Conservation (phyloP, 176 grass and related monocot species). For the Oryza brachyantha region DNA sequence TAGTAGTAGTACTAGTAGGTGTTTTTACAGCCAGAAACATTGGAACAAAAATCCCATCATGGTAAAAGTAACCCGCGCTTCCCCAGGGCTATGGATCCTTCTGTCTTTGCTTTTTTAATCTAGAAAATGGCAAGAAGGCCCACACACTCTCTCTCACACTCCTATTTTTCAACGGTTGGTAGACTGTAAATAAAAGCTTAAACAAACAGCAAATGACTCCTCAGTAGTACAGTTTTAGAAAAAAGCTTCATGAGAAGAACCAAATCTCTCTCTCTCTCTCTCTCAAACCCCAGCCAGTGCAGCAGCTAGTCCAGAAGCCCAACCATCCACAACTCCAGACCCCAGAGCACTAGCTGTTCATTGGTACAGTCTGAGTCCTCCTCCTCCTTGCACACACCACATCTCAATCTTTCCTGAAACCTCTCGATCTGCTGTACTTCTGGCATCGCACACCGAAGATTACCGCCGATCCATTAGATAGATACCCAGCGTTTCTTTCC, state of each 20-base stretch:
- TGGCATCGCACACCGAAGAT: constrained; percentile 13
- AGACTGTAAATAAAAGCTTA: constrained; percentile 36
- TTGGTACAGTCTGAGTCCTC: neutral
- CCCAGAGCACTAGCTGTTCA: constrained; percentile 29
- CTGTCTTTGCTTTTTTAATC: constrained; percentile 1
- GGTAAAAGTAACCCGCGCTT: constrained; percentile 32
- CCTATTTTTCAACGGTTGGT: constrained; percentile 55
- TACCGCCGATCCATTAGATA: constrained; percentile 14
- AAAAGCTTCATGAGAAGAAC: constrained; percentile 20
- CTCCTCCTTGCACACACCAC: constrained; percentile 25
- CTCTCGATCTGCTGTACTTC: constrained; percentile 44
- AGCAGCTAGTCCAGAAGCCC: constrained; percentile 32
- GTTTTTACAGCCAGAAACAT: constrained; percentile 16
- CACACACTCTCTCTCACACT: neutral
- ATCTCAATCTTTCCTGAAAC: constrained; percentile 34
- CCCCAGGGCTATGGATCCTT: constrained; percentile 42
- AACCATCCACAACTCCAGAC: constrained; percentile 36
- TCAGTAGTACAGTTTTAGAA: constrained; percentile 18
- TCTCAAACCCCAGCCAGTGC: constrained; percentile 8
- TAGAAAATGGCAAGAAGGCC: neutral
- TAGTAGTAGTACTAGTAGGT: too few relatives aligned
- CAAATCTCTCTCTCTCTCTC: constrained; percentile 12
- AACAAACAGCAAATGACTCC: constrained; percentile 40
- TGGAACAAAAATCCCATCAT: constrained; percentile 42
- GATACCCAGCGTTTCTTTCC: constrained; percentile 17